Evolutionary conservation across 2,329 filamentous ascomycete genomes (phyloP), one percentile per base, ranked within the genome.

Genomic region (Keithomyces neogunnii): DNA sequence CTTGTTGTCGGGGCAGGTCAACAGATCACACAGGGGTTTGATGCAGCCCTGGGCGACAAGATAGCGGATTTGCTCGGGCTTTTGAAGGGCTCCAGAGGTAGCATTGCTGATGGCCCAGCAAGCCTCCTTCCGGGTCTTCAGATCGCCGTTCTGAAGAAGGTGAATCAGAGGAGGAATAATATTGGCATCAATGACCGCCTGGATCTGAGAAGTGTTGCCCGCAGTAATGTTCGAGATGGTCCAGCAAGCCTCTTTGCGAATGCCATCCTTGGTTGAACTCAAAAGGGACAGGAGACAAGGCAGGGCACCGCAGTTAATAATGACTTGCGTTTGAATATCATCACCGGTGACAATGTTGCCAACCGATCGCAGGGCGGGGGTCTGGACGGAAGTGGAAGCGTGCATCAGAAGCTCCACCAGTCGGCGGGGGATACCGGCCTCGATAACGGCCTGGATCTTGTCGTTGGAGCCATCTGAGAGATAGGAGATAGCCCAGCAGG

Each of bases 41-140:
- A 99, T 97, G 77, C 91, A 96, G 58, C 93, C 93, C 72, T 93
- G 88, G 36, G 83, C 73, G 33, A 99, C 93, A 43, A 99, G 80
- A 69, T 96, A 97, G 60, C 93, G 85, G 63, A 99, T 99, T 76
- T 99, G 93, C 53, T 97, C 93, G 1, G 93, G 93, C 80, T 97
- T 99, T 74, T 99, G 93, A 33, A 99, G 84, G 66, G 93, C 93
- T 62, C 93, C 93, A 11, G 90, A 96, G 6, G 93, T 99, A 47
- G 93, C 93, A 66, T 99, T 99, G 66, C 92, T 97, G 63, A 99
- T 99, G 47, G 93, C 93, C 93, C 93, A 99, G 78, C 93, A 99
- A 56, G 93, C 93, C 72, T 99, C 93, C 76, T 99, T 99, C 56
- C 93, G 87, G 47, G 93, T 99, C 85, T 99, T 99, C 68, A 99